Evolutionary conservation across 352 stramenopile genomes (phyloP).

Genomic region (Phytophthora foliorum): DNA sequence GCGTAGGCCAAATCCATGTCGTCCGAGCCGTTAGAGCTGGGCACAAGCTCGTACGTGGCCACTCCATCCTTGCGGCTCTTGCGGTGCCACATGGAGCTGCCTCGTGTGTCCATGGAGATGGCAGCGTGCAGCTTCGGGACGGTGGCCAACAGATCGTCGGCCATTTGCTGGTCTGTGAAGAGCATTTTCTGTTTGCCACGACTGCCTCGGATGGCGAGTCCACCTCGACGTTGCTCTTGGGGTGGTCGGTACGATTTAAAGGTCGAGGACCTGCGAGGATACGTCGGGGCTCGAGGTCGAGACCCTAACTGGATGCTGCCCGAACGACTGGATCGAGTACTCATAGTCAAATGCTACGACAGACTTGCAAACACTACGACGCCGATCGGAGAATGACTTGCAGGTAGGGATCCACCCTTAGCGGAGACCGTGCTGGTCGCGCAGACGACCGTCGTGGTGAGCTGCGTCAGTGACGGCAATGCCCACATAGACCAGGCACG

Average conservation of each 20-base stretch:
- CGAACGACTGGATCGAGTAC: conserved; percentile 29
- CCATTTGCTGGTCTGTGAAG: conserved; percentile 48
- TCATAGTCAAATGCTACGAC: conserved; percentile 25
- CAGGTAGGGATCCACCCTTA: background rate
- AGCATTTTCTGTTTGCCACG: conserved; percentile 33
- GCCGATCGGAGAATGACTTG: conserved; percentile 11
- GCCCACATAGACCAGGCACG: conserved; percentile 9
- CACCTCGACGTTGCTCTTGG: conserved; percentile 24
- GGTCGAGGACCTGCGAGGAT: conserved; percentile 24
- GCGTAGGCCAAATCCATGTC: conserved; percentile 60
- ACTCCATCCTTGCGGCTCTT: conserved; percentile 50
- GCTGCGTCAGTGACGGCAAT: conserved; percentile 1
- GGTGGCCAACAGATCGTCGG: conserved; percentile 44
- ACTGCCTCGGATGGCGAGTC: conserved; percentile 31
- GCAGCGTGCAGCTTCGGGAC: conserved; percentile 47
- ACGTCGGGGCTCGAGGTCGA: conserved; percentile 17
- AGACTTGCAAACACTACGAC: background rate
- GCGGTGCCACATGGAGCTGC: conserved; percentile 41
- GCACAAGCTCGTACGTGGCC: conserved; percentile 44
- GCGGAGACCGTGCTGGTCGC: conserved; percentile 19
- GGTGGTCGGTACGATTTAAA: conserved; percentile 38
- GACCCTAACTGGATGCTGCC: conserved; percentile 16
- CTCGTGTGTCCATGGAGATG: conserved; percentile 26
- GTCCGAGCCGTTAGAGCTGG: conserved; percentile 29
- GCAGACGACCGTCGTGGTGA: conserved; percentile 31